Conservation (phyloP, 2,329 filamentous ascomycete species). For the Rhexocercosporidium sp. region DNA sequence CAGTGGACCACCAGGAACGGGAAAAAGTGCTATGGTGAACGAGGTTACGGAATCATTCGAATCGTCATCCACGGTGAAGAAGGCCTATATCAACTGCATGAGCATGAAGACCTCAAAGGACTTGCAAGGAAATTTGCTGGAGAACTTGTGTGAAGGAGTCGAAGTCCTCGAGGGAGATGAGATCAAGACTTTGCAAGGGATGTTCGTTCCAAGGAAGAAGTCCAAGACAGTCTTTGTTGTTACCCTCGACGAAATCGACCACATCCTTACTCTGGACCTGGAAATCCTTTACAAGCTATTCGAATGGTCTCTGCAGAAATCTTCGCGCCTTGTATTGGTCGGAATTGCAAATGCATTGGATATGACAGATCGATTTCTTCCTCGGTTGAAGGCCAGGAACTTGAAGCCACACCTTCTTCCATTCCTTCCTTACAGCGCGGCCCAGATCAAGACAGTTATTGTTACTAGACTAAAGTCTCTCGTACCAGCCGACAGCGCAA, state of each 20-base stretch:
- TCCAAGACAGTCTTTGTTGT: slow-evolving; percentile 72
- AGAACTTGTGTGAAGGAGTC: slow-evolving; percentile 65
- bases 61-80: slow-evolving; percentile 59
- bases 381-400: slow-evolving; percentile 89
- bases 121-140: slow-evolving; percentile 79
- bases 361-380: slow-evolving; percentile 91
- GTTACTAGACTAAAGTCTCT: slow-evolving; percentile 80
- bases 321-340: slow-evolving; percentile 80
- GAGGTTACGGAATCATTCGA: slow-evolving; percentile 71
- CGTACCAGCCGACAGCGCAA: slow-evolving; percentile 60
- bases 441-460: slow-evolving; percentile 87
- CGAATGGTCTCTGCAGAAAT: slow-evolving; percentile 87
- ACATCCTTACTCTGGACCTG: slow-evolving; percentile 85
- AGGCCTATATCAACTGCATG: slow-evolving; percentile 94
- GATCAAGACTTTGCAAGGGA: slow-evolving; percentile 67
- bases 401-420: slow-evolving; percentile 88
- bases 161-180: slow-evolving; percentile 70
- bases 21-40: slow-evolving; percentile 92
- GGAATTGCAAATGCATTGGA: slow-evolving; percentile 97
- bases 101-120: slow-evolving; percentile 89
- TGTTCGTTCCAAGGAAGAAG: slow-evolving; percentile 71
- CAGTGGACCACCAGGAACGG: slow-evolving; percentile 93
- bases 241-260: slow-evolving; percentile 92
- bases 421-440: slow-evolving; percentile 89
- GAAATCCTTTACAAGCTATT: slow-evolving; percentile 94